Conservation (phyloP, 129 eudicot genomes). For the Glebionis coronaria region DNA sequence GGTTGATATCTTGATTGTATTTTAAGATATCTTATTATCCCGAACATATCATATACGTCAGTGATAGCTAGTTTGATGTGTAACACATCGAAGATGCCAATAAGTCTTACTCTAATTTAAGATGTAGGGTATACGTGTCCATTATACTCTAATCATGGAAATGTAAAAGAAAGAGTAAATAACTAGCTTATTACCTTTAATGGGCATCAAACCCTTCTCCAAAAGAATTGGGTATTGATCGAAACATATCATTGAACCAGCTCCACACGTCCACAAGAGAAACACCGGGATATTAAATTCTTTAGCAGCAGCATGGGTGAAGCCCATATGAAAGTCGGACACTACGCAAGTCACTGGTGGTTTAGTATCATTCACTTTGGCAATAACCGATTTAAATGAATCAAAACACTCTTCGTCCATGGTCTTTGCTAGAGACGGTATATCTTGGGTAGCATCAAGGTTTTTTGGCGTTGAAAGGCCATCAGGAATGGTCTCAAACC, state of each 20-base stretch:
- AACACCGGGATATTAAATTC: constrained; percentile 22
- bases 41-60: too few relatives aligned
- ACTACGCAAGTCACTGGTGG: constrained; percentile 35
- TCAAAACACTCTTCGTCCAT: constrained; percentile 1
- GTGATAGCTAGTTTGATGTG: too few relatives aligned
- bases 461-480: constrained; percentile 7
- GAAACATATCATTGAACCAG: constrained; percentile 17
- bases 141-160: too few relatives aligned
- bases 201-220: constrained; percentile 33
- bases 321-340: constrained; percentile 36
- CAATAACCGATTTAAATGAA: constrained; percentile 18
- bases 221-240: constrained; percentile 15
- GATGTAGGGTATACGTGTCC: too few relatives aligned
- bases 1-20: too few relatives aligned
- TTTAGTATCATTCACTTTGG: constrained; percentile 11
- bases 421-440: constrained; percentile 12
- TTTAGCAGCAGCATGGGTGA: constrained; percentile 22
- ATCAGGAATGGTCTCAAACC: constrained; percentile 41
- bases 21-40: too few relatives aligned
- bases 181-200: constrained; percentile 24
- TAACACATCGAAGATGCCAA: too few relatives aligned
- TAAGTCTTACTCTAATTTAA: too few relatives aligned
- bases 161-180: too few relatives aligned
- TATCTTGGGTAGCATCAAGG: constrained; percentile 22
- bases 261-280: constrained; percentile 22